These are phyloP conservation scores for Globisporangium uncinulatum DNA, from an alignment of 352 stramenopile species.

Conservation along the genomic window DNA sequence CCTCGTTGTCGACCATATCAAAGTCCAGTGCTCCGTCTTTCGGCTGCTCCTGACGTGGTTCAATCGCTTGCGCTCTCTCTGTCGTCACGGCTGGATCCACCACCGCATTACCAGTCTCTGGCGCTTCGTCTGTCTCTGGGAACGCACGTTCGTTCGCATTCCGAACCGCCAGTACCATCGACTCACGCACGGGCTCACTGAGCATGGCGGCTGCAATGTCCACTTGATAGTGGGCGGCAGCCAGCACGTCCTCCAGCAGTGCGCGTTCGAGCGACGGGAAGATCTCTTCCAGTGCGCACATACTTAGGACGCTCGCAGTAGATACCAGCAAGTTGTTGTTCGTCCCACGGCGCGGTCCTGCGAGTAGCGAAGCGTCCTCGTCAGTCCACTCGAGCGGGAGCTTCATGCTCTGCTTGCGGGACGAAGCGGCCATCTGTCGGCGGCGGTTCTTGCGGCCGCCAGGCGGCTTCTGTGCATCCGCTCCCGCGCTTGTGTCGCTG, in stretches of 20 bases:
- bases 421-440: not conserved
- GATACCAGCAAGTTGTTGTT: conserved; percentile 24
- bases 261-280: conserved; percentile 45
- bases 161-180: not conserved
- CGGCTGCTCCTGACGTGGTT: not conserved
- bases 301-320: conserved; percentile 30
- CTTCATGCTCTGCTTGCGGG: not conserved
- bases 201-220: conserved; percentile 61
- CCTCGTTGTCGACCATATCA: conserved; percentile 41
- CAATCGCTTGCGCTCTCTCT: not conserved
- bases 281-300: conserved; percentile 45
- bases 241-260: conserved; percentile 52
- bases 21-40: conserved; percentile 20
- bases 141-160: not conserved
- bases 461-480: no score
- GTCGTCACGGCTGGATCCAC: not conserved
- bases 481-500: not conserved
- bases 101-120: not conserved
- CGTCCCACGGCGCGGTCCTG: conserved; percentile 16
- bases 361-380: conserved; percentile 12
- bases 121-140: not conserved
- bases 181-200: conserved; percentile 36
- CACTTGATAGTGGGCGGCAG: conserved; percentile 58
- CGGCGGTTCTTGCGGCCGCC: not conserved
- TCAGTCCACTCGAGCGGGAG: conserved; percentile 5